phyloP scores from a whole-genome alignment of 345 rosid species.

The Microcos paniculata region DNA sequence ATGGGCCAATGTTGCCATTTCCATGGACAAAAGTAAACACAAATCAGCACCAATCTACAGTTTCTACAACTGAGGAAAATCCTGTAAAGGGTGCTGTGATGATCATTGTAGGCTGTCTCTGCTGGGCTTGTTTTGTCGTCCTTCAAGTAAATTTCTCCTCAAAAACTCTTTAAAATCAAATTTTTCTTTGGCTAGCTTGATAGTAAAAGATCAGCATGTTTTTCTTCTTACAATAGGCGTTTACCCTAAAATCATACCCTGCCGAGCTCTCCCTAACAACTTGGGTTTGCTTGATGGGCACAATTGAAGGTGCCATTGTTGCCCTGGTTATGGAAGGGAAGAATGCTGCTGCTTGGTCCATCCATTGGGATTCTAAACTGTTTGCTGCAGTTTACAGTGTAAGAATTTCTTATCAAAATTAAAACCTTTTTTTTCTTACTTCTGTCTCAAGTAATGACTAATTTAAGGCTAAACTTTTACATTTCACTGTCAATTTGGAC shows the following conservation, averaged over 20 bases:
- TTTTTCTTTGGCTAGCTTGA: background rate
- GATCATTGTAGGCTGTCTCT: conserved; percentile 20
- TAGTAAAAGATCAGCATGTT: background rate
- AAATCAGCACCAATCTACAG: conserved; percentile 24
- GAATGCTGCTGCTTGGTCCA: conserved; percentile 53
- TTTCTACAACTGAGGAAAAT: conserved; percentile 26
- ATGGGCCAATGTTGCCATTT: conserved; percentile 59
- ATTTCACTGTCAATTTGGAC: background rate
- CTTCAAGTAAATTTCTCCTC: conserved; percentile 46
- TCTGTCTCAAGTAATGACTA: background rate
- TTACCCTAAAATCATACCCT: conserved; percentile 70
- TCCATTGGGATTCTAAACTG: conserved; percentile 52
- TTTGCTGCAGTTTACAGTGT: conserved; percentile 69
- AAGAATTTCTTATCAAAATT: conserved; percentile 28
- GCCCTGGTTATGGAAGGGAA: conserved; percentile 55
- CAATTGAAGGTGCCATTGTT: conserved; percentile 49
- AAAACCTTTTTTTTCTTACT: background rate
- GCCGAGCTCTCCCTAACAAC: conserved; percentile 75
- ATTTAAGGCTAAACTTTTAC: background rate
- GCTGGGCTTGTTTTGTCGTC: conserved; percentile 32
- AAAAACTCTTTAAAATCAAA: background rate
- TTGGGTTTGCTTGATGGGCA: conserved; percentile 68
- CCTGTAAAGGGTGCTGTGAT: conserved; percentile 60
- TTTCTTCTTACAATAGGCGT: conserved; percentile 39
- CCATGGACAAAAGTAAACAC: conserved; percentile 60